Evolutionary conservation across 1,139 yeast species (phyloP).

Genomic region (Wickerhamiella infanticola): DNA sequence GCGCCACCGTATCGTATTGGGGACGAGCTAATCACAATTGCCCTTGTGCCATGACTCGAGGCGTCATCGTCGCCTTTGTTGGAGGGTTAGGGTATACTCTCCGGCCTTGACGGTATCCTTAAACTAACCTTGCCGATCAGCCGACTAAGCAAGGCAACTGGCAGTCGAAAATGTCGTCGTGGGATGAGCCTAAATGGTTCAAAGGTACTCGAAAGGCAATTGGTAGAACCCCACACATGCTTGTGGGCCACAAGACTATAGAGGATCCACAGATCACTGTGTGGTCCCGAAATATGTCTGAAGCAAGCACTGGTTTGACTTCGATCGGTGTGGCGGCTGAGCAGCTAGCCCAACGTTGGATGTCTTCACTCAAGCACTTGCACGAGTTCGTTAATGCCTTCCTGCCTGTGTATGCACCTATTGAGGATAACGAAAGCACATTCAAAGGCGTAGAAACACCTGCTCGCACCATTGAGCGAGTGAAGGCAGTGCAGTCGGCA

Average conservation of each 20-base stretch:
- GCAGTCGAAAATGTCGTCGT: neutral
- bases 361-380: constrained; percentile 26
- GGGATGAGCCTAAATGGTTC: constrained; percentile 10
- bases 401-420: constrained; percentile 20
- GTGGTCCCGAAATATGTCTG: constrained; percentile 29
- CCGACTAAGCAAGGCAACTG: neutral
- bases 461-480: neutral
- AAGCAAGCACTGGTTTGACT: constrained; percentile 32
- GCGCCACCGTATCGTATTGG: too few species aligned
- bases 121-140: neutral
- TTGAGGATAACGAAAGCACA: neutral
- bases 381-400: constrained; percentile 24
- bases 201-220: constrained; percentile 27
- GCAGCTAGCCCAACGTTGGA: constrained; percentile 28
- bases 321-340: constrained; percentile 27
- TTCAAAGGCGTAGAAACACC: neutral
- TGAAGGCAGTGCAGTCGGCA: neutral
- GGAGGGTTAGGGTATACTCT: too few species aligned
- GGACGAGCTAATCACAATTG: too few species aligned
- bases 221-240: constrained; percentile 25
- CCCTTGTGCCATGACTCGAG: too few species aligned
- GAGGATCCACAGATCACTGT: constrained; percentile 37
- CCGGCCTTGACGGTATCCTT: too few species aligned
- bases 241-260: constrained; percentile 22
- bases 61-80: too few species aligned